Conservation (phyloP, 352 stramenopile genomes). For the Aphanomyces euteiches region DNA sequence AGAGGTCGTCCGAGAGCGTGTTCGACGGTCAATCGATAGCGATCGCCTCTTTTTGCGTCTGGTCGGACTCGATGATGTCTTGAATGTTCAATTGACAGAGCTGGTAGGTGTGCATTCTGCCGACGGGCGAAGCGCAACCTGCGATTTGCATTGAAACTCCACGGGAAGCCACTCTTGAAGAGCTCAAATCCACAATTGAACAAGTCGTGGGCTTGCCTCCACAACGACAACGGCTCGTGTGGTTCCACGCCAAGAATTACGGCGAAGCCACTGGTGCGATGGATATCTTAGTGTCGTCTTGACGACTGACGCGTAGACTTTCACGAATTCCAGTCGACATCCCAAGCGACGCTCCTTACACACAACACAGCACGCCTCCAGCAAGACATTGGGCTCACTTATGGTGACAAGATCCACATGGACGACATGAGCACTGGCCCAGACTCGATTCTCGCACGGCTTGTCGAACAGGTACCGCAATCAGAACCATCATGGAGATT, state of each 20-base stretch:
- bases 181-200: slow-evolving; percentile 75
- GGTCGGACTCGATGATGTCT: slow-evolving; percentile 36
- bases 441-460: slow-evolving; percentile 73
- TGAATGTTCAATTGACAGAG: not conserved
- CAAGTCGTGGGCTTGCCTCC: slow-evolving; percentile 77
- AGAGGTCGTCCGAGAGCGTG: slow-evolving; percentile 79
- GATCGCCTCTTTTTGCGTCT: slow-evolving; percentile 85
- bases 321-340: slow-evolving; percentile 40
- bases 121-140: slow-evolving; percentile 69
- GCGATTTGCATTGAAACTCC: slow-evolving; percentile 77
- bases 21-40: slow-evolving; percentile 77
- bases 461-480: slow-evolving; percentile 67
- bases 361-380: slow-evolving; percentile 64
- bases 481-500: not conserved
- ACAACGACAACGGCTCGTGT: slow-evolving; percentile 80
- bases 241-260: slow-evolving; percentile 83
- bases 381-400: slow-evolving; percentile 75
- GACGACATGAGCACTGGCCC: slow-evolving; percentile 74
- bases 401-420: slow-evolving; percentile 88
- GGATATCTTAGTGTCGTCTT: slow-evolving; percentile 5
- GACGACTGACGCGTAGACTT: slow-evolving; percentile 45
- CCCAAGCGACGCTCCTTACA: slow-evolving; percentile 65
- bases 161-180: slow-evolving; percentile 68
- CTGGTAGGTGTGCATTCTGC: slow-evolving; percentile 73
- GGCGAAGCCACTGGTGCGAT: slow-evolving; percentile 61